These are phyloP conservation scores for Fusarium mexicanum DNA, from an alignment of 2,329 filamentous ascomycete species.

Conservation along the genomic window DNA sequence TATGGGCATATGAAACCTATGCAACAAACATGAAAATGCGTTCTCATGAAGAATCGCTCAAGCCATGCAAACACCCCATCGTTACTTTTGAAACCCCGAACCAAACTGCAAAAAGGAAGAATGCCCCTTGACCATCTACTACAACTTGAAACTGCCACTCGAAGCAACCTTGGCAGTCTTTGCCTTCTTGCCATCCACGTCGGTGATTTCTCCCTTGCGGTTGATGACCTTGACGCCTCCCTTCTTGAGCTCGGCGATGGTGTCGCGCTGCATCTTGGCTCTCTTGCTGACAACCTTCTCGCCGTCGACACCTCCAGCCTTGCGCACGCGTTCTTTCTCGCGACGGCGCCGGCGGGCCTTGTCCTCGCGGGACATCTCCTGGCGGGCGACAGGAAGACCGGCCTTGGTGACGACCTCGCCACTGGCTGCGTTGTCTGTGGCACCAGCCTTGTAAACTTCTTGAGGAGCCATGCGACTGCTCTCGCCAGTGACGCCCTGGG, in stretches of 20 bases:
- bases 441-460: conserved; percentile 86
- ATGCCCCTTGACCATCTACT: conserved; percentile 49
- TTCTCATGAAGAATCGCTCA: conserved; percentile 39
- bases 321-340: conserved; percentile 86
- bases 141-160: conserved; percentile 71
- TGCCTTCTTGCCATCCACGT: conserved; percentile 84
- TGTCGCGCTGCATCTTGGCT: conserved; percentile 56
- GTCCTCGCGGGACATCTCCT: conserved; percentile 90
- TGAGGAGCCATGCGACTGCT: conserved; percentile 88
- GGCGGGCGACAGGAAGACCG: conserved; percentile 79
- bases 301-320: conserved; percentile 63
- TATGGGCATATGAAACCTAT: conserved; percentile 12
- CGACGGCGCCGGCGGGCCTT: conserved; percentile 79
- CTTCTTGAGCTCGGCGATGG: conserved; percentile 77
- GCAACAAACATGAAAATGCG: conserved; percentile 29
- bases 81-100: conserved; percentile 17
- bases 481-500: conserved; percentile 74
- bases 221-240: conserved; percentile 93
- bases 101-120: conserved; percentile 15
- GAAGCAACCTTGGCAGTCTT: conserved; percentile 60
- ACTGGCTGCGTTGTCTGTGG: conserved; percentile 67
- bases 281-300: conserved; percentile 67
- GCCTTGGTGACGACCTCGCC: conserved; percentile 81
- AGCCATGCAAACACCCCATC: conserved; percentile 29
- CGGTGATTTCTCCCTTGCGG: conserved; percentile 84